Percentiles rank a stretch among this genome's conserved stretches.
These are phyloP conservation scores for Cytospora chrysosperma DNA, from an alignment of 2,329 filamentous ascomycete genomes.

Conservation along the genomic window DNA sequence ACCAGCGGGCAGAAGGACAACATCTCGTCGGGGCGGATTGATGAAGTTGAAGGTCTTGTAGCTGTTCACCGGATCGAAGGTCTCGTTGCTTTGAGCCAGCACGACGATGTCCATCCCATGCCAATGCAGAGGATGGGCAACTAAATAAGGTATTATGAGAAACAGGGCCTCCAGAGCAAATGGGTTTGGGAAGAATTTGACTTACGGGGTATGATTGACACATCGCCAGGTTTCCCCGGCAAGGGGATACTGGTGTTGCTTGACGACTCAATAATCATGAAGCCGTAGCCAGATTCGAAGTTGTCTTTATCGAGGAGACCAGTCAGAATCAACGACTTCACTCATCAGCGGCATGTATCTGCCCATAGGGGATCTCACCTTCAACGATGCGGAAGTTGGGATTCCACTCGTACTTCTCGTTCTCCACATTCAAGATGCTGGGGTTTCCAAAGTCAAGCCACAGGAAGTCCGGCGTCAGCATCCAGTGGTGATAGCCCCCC, in stretches of 20 bases:
- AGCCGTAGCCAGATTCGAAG: conserved; percentile 18
- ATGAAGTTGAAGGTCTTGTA: conserved; percentile 30
- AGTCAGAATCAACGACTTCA: not conserved
- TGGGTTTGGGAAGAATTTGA: not conserved
- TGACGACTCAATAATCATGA: conserved; percentile 22
- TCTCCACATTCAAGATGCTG: conserved; percentile 22
- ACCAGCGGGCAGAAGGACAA: conserved; percentile 35
- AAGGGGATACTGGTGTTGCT: conserved; percentile 5
- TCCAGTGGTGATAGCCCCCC: conserved; percentile 17
- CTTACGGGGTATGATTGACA: conserved; percentile 1
- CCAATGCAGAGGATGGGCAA: conserved; percentile 26
- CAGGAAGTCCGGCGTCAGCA: conserved; percentile 23
- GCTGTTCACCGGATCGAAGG: conserved; percentile 22
- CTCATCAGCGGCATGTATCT: accelerated
- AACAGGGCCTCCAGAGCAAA: not conserved
- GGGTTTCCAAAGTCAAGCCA: conserved; percentile 24
- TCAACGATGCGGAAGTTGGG: conserved; percentile 21
- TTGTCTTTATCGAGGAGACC: not conserved
- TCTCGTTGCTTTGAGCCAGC: conserved; percentile 29
- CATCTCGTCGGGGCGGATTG: conserved; percentile 40
- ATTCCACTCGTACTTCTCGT: conserved; percentile 17
- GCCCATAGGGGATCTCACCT: too few species aligned
- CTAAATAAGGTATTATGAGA: not conserved
- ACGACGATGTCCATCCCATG: conserved; percentile 35
- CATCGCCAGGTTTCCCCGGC: not conserved